Conservation (phyloP, 2,329 filamentous ascomycete species). For the Alternaria viburni region DNA sequence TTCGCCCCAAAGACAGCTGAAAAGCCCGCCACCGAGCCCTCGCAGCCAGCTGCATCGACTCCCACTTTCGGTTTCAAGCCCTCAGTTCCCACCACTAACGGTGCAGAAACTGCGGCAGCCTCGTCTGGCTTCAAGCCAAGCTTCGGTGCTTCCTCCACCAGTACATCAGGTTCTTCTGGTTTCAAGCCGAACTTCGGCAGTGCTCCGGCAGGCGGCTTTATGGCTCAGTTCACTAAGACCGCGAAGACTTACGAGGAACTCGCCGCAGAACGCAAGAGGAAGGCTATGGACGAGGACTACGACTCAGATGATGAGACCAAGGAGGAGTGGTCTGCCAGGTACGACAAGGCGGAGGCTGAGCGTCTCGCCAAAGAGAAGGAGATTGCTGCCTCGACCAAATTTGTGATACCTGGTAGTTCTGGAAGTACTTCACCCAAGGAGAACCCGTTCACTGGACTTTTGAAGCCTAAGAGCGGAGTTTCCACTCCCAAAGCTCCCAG, state of each 20-base stretch:
- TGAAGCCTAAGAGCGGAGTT: conserved; percentile 29
- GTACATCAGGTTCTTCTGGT: neutral
- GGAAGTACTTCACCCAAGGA: conserved; percentile 10
- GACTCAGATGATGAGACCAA: conserved; percentile 47
- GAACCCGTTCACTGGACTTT: conserved; percentile 23
- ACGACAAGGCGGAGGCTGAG: conserved; percentile 38
- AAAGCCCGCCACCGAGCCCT: conserved; percentile 7
- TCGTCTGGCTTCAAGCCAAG: conserved; percentile 15
- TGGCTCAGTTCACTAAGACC: conserved; percentile 37
- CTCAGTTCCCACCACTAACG: conserved; percentile 13
- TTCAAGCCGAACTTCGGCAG: conserved; percentile 21
- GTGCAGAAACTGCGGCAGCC: conserved; percentile 2
- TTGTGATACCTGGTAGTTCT: conserved; percentile 21
- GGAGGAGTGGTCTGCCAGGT: conserved; percentile 42
- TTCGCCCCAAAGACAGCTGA: conserved; percentile 16
- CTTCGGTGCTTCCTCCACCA: conserved; percentile 15
- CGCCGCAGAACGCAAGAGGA: conserved; percentile 43
- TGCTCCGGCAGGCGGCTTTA: conserved; percentile 23
- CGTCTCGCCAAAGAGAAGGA: conserved; percentile 37
- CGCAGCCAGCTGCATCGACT: conserved; percentile 13
- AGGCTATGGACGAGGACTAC: conserved; percentile 44
- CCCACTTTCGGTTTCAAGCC: conserved; percentile 25
- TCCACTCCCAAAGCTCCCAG: conserved; percentile 35
- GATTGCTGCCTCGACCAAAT: conserved; percentile 26
- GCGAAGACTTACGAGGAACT: conserved; percentile 43